Percentiles rank a stretch among this genome's conserved stretches.
These are phyloP conservation scores for Anisodus tanguticus DNA, from an alignment of 257 asterid genomes.

Conservation along the genomic window DNA sequence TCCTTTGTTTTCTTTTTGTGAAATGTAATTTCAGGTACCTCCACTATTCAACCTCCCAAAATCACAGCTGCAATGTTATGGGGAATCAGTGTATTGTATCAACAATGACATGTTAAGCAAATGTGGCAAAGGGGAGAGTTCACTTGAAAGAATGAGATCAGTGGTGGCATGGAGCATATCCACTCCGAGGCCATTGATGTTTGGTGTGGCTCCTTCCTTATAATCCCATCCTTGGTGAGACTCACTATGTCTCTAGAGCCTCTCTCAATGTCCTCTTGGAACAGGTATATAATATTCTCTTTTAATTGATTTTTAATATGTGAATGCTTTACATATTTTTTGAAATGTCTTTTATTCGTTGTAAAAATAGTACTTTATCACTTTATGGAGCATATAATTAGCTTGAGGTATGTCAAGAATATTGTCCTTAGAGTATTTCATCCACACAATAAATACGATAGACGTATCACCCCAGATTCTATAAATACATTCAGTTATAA, in stretches of 20 bases:
- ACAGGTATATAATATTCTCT: conserved; percentile 54
- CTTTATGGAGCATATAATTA: too few species aligned
- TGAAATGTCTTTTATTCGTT: too few species aligned
- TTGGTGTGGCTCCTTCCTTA: conserved; percentile 91
- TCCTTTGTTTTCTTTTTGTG: too few species aligned
- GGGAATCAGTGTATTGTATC: conserved; percentile 69
- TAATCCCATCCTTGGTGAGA: conserved; percentile 91
- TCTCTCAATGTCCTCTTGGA: conserved; percentile 71
- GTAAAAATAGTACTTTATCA: too few species aligned
- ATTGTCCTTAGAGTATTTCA: too few species aligned
- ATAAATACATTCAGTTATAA: too few species aligned
- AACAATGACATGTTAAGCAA: conserved; percentile 54
- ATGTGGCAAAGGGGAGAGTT: conserved; percentile 54
- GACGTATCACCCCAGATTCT: too few species aligned
- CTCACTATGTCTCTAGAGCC: conserved; percentile 79
- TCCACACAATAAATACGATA: too few species aligned
- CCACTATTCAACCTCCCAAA: conserved; percentile 91
- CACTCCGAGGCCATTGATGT: conserved; percentile 62
- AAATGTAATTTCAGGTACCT: conserved; percentile 63
- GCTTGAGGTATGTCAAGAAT: too few species aligned
- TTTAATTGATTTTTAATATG: not conserved
- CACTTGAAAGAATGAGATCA: conserved; percentile 51
- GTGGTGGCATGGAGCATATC: conserved; percentile 91
- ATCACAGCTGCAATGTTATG: conserved; percentile 84
- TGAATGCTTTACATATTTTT: not conserved